phyloP scores from a whole-genome alignment of 257 asterid species.

The Salvia rosmarinus region DNA sequence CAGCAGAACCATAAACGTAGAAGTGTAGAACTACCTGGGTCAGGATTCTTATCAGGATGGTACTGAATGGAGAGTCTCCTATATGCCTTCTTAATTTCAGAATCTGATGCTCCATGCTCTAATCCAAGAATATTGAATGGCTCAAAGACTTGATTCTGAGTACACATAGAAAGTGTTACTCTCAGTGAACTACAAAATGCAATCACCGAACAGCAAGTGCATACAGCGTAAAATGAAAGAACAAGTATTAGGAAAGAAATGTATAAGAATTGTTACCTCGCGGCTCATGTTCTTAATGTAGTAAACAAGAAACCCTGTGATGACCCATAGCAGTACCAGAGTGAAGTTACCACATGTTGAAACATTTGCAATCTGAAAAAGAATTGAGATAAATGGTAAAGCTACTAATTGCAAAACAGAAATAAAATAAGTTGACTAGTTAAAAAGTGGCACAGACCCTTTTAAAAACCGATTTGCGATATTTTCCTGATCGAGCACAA shows the following conservation, averaged over 20 bases:
- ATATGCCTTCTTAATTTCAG: constrained; percentile 93
- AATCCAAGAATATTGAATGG: constrained; percentile 93
- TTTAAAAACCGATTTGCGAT: constrained; percentile 56
- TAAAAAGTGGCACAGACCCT: constrained; percentile 48
- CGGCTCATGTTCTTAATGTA: constrained; percentile 69
- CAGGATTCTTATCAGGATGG: constrained; percentile 98
- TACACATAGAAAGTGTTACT: constrained; percentile 18
- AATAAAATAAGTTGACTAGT: constrained; percentile 14
- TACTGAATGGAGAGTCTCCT: constrained; percentile 88
- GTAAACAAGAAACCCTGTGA: constrained; percentile 64
- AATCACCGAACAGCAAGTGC: not conserved
- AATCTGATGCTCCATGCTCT: constrained; percentile 81
- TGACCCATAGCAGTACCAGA: constrained; percentile 80
- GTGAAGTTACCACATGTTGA: constrained; percentile 76
- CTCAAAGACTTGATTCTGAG: constrained; percentile 83
- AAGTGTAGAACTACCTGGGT: constrained; percentile 68
- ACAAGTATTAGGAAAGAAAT: not conserved
- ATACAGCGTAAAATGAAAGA: not conserved
- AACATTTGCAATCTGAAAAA: constrained; percentile 61
- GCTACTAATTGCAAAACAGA: not conserved
- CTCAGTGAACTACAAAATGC: constrained; percentile 15
- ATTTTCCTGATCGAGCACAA: constrained; percentile 75
- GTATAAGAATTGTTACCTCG: constrained; percentile 61
- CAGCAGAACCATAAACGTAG: constrained; percentile 21
- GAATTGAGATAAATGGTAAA: constrained; percentile 22